Evolutionary conservation across 768 basidiomycete species (phyloP), one percentile per base, ranked within the genome.

Genomic region (Leccinum rimulosum): DNA sequence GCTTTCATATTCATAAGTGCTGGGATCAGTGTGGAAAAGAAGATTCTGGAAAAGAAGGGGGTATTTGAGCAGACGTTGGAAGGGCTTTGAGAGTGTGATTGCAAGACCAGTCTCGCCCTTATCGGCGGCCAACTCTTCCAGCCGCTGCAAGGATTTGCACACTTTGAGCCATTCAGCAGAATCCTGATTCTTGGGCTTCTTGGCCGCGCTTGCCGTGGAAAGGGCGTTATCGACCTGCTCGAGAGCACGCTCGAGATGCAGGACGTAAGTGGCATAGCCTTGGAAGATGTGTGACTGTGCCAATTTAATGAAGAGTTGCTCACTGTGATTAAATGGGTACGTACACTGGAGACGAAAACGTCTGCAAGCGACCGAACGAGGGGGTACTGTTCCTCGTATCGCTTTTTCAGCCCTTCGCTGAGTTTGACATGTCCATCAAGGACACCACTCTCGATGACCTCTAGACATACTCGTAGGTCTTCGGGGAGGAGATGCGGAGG

Each of bases 31-130:
- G 75, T 95, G 93, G 76, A 90, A 98, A 56, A 98, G 84, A 15
- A 98, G 82, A 72, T 97, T 98, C 75, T 99, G 97, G 77, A 98
- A 98, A 50, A 99, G 84, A 35, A 99, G 82, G 4, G 97, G 97
- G 73, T 98, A 97, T 73, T 98, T 98, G 70, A 97, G 84, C 35
- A 99, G 79, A 45, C 96, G 85, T 70, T 98, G 96, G 77, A 99
- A 97, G 3, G 97, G 96, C 72, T 98, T 98, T 19, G 93, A 95
- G 10, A 98, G 80, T 0, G 93, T 93, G 70, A 99, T 99, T 36
- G 93, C 90, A 56, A 99, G 80, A 3, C 95, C 94, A 1, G 93
- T 95, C 77, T 98, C 96, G 58, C 94, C 95, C 68, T 89, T 89
- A 57, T 92, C 91, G 50, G 80, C 80, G 1, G 96, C 93, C 27